Base-by-base conservation (phyloP, 177 flowering plant species). In the Telopea speciosissima region DNA sequence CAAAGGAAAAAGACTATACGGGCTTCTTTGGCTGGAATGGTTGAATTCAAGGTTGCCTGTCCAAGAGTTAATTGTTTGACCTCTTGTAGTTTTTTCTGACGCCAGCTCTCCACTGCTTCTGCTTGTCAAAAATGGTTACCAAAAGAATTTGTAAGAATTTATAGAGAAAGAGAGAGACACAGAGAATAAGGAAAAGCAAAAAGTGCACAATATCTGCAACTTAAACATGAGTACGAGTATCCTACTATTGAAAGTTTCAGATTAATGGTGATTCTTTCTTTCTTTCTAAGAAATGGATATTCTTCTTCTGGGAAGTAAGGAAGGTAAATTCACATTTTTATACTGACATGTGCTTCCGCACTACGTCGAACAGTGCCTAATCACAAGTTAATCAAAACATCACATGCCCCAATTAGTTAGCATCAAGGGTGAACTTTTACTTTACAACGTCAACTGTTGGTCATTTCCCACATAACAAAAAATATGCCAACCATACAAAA, bases 101-200 rank as follows among this genome's bases (percentile, higher is more conserved):
- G 94, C 99, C 97, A 95, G 61, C 73, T 84, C 81, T 95, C 97
- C 70, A 95, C 79, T 67, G 86, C 86, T 78, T 86, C 99, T 95
- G 90, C 82, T 73, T 67, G 77, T 70, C 64, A 74, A 70, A 70
- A 71, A 61, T 28, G 63, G 52, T 58, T n/a, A 58, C 7, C 61
- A n/a, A 58, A n/a, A 3, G n/a, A 58, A 58, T 0, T 58, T 21
- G 49, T 24, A 8, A 76, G 61, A 31, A 67, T 40, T 19, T 64
- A 23, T 64, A 44, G 25, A 56, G n/a, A 5, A 23, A 22, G 52
- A 66, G 49, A 33, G n/a, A n/a, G n/a, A n/a, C n/a, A n/a, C n/a
- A n/a, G n/a, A n/a, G n/a, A 44, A 54, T 17, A 13, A 49, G 54
- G 54, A 12, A 49, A 49, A 12, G 54, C 7, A 49, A 16, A 49